Base-by-base conservation (phyloP, 768 basidiomycete species). In the Termitomyces sp. region DNA sequence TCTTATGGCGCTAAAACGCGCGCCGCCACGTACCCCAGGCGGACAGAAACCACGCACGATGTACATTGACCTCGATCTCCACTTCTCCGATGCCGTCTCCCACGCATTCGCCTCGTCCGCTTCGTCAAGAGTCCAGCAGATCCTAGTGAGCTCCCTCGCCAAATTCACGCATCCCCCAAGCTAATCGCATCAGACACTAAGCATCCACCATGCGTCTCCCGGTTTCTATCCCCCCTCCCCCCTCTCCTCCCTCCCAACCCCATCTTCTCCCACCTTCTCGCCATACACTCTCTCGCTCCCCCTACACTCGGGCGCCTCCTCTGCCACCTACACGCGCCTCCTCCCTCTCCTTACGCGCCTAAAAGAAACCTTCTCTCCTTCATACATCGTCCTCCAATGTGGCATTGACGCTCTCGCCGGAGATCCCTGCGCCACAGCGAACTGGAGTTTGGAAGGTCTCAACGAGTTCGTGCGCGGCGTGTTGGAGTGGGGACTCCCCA, bases 1-100 rank as follows among this genome's bases (percentile, higher is more conserved):
- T 0, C 85, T 97, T 58, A 80, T 95, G 58, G 75, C 81, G 4
- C 79, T 97, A 45, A 85, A 82, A 62, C 78, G 78, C 50, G 62
- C 63, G 46, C 65, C 66, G n/a, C 45, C 68, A 18, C 31, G 54
- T 1, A n/a, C 24, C 6, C 48, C 60, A 36, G 20, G 57, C 50
- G 24, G 55, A 33, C 68, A 72, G 56, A 81, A 79, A 61, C 77
- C 82, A 0, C 82, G 89, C 2, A 79, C 95, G 12, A 85, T 98
- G 83, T 97, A 97, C 72, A 78, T 98, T 51, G 95, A 98, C 68
- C 74, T 98, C 9, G 95, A 98, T 69, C 77, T 97, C 3, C 95
- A 98, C 69, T 94, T 92, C 65, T 91, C 89, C 4, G 94, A 97
- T 66, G 93, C 84, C 0, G 93, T 95, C 47, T 88, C 89, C 0